These are phyloP conservation scores for Fusarium armeniacum DNA, from an alignment of 2,329 filamentous ascomycete species.

Conservation along the genomic window DNA sequence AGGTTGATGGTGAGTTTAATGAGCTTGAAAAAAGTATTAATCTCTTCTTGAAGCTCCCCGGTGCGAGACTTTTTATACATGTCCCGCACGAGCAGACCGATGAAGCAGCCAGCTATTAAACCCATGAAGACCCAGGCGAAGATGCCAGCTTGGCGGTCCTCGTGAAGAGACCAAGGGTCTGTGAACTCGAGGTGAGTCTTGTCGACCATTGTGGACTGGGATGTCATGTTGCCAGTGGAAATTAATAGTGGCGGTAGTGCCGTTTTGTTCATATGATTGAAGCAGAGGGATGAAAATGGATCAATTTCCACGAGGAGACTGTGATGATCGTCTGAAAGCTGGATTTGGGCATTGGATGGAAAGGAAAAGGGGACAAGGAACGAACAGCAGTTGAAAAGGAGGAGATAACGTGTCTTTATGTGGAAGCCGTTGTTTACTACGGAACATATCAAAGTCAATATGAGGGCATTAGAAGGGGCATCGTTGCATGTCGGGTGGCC, in stretches of 20 bases:
- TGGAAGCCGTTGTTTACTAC: not conserved
- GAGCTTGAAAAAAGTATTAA: not conserved
- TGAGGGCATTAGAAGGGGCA: not conserved
- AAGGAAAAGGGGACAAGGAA: not conserved
- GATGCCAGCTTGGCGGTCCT: slow-evolving; percentile 4
- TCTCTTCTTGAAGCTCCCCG: slow-evolving; percentile 31
- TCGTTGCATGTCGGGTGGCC: not conserved
- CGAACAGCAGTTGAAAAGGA: too few species aligned
- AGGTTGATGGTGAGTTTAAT: not conserved
- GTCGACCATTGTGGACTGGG: not conserved
- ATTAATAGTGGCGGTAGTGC: not conserved
- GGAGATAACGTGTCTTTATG: not conserved
- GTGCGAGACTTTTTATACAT: slow-evolving; percentile 26
- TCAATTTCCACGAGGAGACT: not conserved
- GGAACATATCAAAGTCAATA: not conserved
- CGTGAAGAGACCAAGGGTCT: slow-evolving; percentile 8
- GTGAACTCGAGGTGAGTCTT: not conserved
- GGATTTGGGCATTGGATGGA: not conserved
- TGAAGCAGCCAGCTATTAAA: slow-evolving; percentile 17
- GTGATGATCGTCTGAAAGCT: not conserved
- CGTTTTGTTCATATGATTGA: not conserved
- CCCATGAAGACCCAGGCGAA: slow-evolving; percentile 28
- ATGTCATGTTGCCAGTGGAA: not conserved
- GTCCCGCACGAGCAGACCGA: slow-evolving; percentile 28
- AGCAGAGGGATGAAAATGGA: not conserved